These are phyloP conservation scores for Lathyrus oleraceus DNA, from an alignment of 306 rosid genomes.

Conservation along the genomic window DNA sequence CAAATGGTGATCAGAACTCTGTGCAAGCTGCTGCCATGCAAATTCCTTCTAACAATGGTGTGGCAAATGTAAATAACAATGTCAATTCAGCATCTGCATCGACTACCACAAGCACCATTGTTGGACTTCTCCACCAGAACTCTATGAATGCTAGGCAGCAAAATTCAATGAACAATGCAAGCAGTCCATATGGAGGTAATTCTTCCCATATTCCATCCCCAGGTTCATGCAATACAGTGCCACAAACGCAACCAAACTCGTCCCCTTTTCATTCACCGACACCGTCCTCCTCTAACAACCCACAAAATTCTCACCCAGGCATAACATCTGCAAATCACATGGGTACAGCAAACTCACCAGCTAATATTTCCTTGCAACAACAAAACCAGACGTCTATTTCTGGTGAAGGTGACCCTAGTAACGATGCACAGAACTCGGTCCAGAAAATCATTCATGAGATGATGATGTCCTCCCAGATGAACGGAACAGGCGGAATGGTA, in stretches of 20 bases:
- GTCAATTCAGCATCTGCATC: slow-evolving; percentile 72
- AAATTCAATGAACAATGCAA: slow-evolving; percentile 69
- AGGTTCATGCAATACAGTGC: slow-evolving; percentile 67
- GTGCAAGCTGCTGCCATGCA: slow-evolving; percentile 61
- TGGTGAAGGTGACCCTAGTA: slow-evolving; percentile 65
- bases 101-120: slow-evolving; percentile 86
- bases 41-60: slow-evolving; percentile 73
- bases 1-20: slow-evolving; percentile 58
- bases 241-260: slow-evolving; percentile 67
- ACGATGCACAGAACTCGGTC: slow-evolving; percentile 83
- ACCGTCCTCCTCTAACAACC: slow-evolving; percentile 74
- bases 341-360: slow-evolving; percentile 71
- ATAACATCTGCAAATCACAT: slow-evolving; percentile 70
- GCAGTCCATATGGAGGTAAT: slow-evolving; percentile 85
- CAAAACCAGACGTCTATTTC: slow-evolving; percentile 76
- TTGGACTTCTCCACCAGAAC: slow-evolving; percentile 93
- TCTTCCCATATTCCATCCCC: slow-evolving; percentile 91
- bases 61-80: slow-evolving; percentile 64
- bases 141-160: slow-evolving; percentile 88
- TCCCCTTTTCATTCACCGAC: slow-evolving; percentile 83
- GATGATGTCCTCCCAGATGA: slow-evolving; percentile 71
- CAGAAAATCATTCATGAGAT: slow-evolving; percentile 82
- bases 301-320: slow-evolving; percentile 64
- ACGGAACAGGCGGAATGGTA: slow-evolving; percentile 56
- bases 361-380: slow-evolving; percentile 80